A percentile compares a stretch with the other conserved stretches of the same genome.
Conservation (phyloP, 2,329 filamentous ascomycete genomes). For the Penicillium rolfsii region DNA sequence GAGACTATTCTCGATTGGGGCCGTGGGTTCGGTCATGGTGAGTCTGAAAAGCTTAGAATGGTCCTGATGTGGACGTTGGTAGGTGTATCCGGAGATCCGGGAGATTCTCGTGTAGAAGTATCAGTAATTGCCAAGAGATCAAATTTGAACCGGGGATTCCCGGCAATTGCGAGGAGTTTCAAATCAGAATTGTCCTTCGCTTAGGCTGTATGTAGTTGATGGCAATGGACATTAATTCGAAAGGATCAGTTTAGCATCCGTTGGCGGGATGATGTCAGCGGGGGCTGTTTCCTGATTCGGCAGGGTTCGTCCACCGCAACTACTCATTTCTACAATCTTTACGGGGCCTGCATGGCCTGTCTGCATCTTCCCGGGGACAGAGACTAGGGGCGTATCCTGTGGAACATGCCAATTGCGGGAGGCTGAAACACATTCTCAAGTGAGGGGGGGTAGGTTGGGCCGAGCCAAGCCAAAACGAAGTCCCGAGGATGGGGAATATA, state of each 20-base stretch:
- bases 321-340: neutral
- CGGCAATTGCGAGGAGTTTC: no score
- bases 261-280: constrained; percentile 37
- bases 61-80: neutral
- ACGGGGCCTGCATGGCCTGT: constrained; percentile 8
- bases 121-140: no score
- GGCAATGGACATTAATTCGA: neutral
- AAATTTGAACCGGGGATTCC: neutral
- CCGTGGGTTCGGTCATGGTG: constrained; percentile 23
- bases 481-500: neutral
- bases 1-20: constrained; percentile 18
- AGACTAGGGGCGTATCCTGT: neutral
- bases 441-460: neutral
- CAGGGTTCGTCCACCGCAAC: constrained; percentile 5
- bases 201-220: constrained; percentile 4
- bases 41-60: neutral
- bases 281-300: constrained; percentile 19
- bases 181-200: neutral
- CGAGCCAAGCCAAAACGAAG: neutral
- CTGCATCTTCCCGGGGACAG: constrained; percentile 22
- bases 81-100: neutral
- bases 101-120: neutral
- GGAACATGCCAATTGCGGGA: neutral
- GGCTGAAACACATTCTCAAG: constrained; percentile 3
- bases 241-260: neutral